Base-by-base conservation (phyloP, 176 grass and related monocot species). In the Saccharum officinarum region DNA sequence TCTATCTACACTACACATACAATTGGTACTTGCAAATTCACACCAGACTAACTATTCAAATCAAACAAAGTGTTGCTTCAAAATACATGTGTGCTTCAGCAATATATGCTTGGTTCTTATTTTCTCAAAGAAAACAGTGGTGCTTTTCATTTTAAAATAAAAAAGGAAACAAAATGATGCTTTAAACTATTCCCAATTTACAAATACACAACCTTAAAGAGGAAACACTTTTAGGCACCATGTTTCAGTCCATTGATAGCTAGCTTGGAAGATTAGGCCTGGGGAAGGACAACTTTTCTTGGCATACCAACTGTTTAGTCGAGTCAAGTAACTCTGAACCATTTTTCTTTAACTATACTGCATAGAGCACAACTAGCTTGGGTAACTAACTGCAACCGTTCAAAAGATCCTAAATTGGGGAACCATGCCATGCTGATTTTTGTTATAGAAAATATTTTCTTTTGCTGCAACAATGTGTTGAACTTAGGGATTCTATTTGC, bases 211-310 rank as follows among this genome's bases (percentile, higher is more conserved):
- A 31, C 42, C 28, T 80, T 63, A 57, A 79, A 23, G 67, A 14
- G 67, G 22, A 5, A 18, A 25, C 26, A 57, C 75, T 28, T 90
- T 90, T 83, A 60, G 79, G 60, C 36, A 79, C 45, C 67, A 67
- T 83, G 88, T 44, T 78, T 36, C 54, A 82, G 78, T 76, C 30
- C 25, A 73, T 46, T 55, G 75, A 66, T 55, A 81, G 75, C 71
- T 73, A 54, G 17, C 50, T 73, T 77, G 71, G 71, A 63, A 77
- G 85, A 36, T 79, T 81, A 84, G 61, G 76, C 61, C 6, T 89
- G 46, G 37, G 46, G 11, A 73, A 73, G 74, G 63, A 67, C 74
- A n/a, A 20, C 57, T 79, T 78, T 67, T 74, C 26, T 62, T 33
- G 33, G 52, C 61, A 69, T 22, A 70, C 16, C 67, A 79, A 79